Evolutionary conservation across 1,284 basidiomycete species (phyloP), one percentile per base, ranked within the genome.

Genomic region (Wolfiporia cocos): DNA sequence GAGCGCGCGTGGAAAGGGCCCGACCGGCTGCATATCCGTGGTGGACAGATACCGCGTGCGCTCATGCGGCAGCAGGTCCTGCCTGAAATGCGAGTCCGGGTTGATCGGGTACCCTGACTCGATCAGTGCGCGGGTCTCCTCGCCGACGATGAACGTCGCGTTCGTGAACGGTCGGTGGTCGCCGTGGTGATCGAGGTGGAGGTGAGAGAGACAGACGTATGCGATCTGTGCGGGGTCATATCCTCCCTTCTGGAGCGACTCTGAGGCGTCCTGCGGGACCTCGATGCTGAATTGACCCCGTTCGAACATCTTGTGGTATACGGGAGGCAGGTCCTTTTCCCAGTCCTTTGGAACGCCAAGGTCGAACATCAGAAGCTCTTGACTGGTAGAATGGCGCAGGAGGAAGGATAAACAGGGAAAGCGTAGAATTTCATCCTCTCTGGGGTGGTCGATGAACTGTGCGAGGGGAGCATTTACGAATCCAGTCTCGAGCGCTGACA

Each of bases 401-500:
- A 69, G 66, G 56, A 78, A 79, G 3, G 67, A 61, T 34, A 78
- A 64, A 3, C 71, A 68, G 10, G 74, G 77, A 18, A 45, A 30
- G 22, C 31, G 34, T 2, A 9, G 14, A 1, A 46, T 42, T 15
- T 59, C 60, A 19, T 59, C 55, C 3, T 43, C 29, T 7, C 49
- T 43, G 1, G 58, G 59, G n/a, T 59, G 63, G 21, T 67, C 66
- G 19, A 75, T 53, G 36, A 73, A 51, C 42, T 58, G 59, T 12
- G 63, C 55, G 14, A 65, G 51, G 0, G 63, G 52, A 14, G 74
- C 43, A 21, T 52, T 44, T 11, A 74, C 56, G 14, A 58, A 50
- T 11, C 76, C 73, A 0, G 67, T 69, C 44, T 76, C 69, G 24
- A 78, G 66, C 0, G 70, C 74, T 29, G 75, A 78, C 23, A 78